Base-by-base conservation (phyloP, 129 eudicot species). In the Tanacetum coccineum region DNA sequence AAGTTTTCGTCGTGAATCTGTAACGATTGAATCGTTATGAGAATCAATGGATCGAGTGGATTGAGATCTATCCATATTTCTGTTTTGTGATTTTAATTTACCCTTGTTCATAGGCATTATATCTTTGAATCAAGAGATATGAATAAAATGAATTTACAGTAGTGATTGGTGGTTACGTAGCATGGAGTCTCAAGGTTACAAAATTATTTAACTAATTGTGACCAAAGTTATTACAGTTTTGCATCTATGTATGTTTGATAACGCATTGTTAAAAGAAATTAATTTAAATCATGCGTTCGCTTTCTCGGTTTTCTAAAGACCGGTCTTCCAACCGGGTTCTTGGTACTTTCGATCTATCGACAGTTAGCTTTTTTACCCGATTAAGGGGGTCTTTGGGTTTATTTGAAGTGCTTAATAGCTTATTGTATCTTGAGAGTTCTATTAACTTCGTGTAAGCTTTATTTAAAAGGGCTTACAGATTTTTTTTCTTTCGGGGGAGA, bases 41-140 rank as follows among this genome's bases (percentile, higher is more conserved):
- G n/a, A 64, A 49, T 15, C 73, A 36, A 32, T 60, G n/a, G 32
- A 68, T 74, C 13, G 73, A 53, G 42, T 7, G 42, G 42, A 36
- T 36, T 36, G 42, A 44, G 74, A 47, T 4, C 62, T 46, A 22
- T 63, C 78, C 2, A 61, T 60, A 17, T 60, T 18, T 11, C 77
- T 71, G 72, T 77, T 81, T 68, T 50, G 76, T 18, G 49, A 47
- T 68, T 81, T 80, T 25, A 69, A 57, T 6, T 48, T 80, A 36
- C 69, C 76, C 45, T 73, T 44, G 68, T 58, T 51, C 15, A 66
- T 51, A 47, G 85, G 68, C 83, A 81, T 84, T 61, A 61, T 76
- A n/a, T n/a, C n/a, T n/a, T n/a, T 52, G 65, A 60, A 67, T 67
- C 51, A 32, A 57, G 8, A 4, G 32, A 1, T 19, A 22, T 25